Conservation (phyloP, 1,284 basidiomycete species). For the Dichomitus squalens region DNA sequence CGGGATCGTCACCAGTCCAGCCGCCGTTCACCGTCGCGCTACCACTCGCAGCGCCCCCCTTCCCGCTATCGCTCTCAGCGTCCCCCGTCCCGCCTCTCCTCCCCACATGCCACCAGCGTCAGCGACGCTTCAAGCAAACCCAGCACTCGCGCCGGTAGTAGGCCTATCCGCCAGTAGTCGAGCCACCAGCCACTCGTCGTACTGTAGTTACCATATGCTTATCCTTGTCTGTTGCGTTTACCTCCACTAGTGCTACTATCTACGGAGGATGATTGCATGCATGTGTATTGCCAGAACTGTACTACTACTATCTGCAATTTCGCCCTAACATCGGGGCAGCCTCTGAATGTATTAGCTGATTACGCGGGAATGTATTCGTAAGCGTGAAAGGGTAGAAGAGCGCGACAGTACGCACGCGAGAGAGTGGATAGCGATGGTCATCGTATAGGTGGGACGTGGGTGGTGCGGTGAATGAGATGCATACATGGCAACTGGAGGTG, state of each 20-base stretch:
- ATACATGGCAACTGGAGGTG: not conserved
- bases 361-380: conserved; percentile 22
- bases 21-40: not conserved
- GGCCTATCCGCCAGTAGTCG: not conserved
- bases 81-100: not conserved
- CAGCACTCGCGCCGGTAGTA: not conserved
- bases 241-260: not conserved
- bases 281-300: conserved; percentile 2
- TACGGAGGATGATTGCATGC: not conserved
- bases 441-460: not conserved
- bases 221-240: not conserved
- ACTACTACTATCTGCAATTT: conserved; percentile 9
- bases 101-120: not conserved
- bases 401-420: conserved; percentile 1
- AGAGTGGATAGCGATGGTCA: conserved; percentile 4
- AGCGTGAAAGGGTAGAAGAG: conserved; percentile 3
- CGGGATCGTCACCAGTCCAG: not conserved
- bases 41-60: not conserved
- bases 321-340: not conserved
- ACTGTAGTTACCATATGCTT: not conserved
- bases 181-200: no score
- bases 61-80: not conserved
- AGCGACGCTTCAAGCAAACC: not conserved
- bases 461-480: not conserved
- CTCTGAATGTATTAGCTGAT: conserved; percentile 18